phyloP scores from a whole-genome alignment of 208 protist genomes.

The Borovskyia barvae region DNA sequence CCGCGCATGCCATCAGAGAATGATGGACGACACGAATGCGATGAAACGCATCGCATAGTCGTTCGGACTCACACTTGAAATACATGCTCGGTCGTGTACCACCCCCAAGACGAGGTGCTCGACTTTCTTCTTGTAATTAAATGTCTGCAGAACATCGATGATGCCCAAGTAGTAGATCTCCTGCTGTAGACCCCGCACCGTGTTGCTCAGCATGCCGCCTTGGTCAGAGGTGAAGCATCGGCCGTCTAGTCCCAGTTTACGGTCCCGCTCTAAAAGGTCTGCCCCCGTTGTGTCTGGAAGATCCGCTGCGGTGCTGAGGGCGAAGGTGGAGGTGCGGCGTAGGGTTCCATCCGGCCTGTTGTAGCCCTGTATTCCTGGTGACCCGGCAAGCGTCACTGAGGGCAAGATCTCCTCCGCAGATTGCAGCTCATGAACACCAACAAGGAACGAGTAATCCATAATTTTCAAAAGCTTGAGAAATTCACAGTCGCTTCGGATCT shows the following conservation, averaged over 20 bases:
- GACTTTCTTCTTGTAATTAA: slow-evolving; percentile 74
- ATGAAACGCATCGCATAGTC: slow-evolving; percentile 89
- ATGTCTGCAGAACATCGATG: slow-evolving; percentile 94
- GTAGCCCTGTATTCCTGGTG: slow-evolving; percentile 2
- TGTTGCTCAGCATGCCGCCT: slow-evolving; percentile 78
- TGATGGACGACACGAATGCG: slow-evolving; percentile 88
- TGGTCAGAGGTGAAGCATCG: slow-evolving; percentile 79
- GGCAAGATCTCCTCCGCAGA: slow-evolving; percentile 2
- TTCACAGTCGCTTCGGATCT: slow-evolving; percentile 85
- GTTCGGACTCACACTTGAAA: slow-evolving; percentile 82
- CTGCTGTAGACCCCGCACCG: slow-evolving; percentile 44
- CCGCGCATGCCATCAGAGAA: no score
- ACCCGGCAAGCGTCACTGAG: neutral
- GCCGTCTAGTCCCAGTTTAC: slow-evolving; percentile 36
- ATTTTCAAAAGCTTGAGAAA: slow-evolving; percentile 86
- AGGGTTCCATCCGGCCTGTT: slow-evolving; percentile 5
- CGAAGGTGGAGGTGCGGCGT: neutral
- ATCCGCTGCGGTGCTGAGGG: neutral
- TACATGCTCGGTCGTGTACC: slow-evolving; percentile 66
- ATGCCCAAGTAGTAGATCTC: slow-evolving; percentile 94
- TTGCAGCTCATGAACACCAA: slow-evolving; percentile 89
- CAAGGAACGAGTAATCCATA: slow-evolving; percentile 94
- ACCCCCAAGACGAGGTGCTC: slow-evolving; percentile 71
- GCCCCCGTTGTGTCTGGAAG: neutral
- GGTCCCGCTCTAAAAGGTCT: neutral